phyloP scores from a whole-genome alignment of 345 rosid species.

The Eucalyptus urophylla region DNA sequence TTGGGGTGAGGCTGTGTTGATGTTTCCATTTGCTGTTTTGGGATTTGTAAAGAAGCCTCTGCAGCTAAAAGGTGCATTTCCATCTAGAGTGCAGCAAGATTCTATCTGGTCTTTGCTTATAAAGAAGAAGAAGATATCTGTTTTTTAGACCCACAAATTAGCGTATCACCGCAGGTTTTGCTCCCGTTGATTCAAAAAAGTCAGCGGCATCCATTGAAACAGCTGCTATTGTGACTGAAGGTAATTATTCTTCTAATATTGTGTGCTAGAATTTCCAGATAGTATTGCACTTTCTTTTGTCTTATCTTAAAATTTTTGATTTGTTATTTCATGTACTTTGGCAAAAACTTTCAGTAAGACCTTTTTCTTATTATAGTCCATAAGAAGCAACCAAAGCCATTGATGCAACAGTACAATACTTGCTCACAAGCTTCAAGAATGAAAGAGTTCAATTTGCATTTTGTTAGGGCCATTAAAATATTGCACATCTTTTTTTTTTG shows the following conservation, averaged over 20 bases:
- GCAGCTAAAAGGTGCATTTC: conserved; percentile 65
- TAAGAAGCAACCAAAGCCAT: background rate
- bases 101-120: background rate
- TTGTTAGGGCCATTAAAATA: background rate
- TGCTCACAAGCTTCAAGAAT: background rate
- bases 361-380: background rate
- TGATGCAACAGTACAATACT: background rate
- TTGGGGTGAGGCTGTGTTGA: conserved; percentile 71
- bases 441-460: background rate
- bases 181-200: conserved; percentile 41
- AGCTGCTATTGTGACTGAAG: conserved; percentile 27
- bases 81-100: background rate
- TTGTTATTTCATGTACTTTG: background rate
- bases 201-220: conserved; percentile 31
- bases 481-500: background rate
- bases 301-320: background rate
- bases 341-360: background rate
- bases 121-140: background rate
- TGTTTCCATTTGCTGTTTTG: conserved; percentile 72
- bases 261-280: background rate
- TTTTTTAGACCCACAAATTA: background rate
- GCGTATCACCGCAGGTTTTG: conserved; percentile 42
- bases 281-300: background rate
- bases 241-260: conserved; percentile 4
- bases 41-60: conserved; percentile 76